phyloP scores from a whole-genome alignment of 768 basidiomycete species.

The Suillus discolor region DNA sequence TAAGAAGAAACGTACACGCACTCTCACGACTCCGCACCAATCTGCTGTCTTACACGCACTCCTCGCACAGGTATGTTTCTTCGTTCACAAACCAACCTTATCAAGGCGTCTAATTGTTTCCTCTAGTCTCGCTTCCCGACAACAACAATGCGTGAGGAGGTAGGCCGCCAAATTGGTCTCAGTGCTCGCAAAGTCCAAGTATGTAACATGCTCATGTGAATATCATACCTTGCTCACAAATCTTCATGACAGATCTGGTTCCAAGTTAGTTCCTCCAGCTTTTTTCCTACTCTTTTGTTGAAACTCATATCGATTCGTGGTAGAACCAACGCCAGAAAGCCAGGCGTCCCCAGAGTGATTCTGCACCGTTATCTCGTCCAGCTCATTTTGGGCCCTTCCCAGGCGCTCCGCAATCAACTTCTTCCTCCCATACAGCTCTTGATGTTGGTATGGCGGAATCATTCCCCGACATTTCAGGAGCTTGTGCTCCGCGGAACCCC shows the following conservation, averaged over 20 bases:
- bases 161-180: slow-evolving; percentile 84
- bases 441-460: slow-evolving; percentile 3
- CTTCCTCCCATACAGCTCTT: slow-evolving; percentile 22
- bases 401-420: slow-evolving; percentile 40
- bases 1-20: slow-evolving; percentile 78
- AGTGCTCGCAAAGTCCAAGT: slow-evolving; percentile 92
- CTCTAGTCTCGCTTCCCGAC: slow-evolving; percentile 85
- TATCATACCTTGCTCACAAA: slow-evolving; percentile 15
- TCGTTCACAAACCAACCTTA: background rate
- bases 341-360: slow-evolving; percentile 69
- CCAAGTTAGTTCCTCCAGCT: slow-evolving; percentile 56
- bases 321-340: slow-evolving; percentile 91
- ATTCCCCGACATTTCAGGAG: slow-evolving; percentile 16
- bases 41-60: slow-evolving; percentile 85
- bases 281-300: slow-evolving; percentile 7
- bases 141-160: slow-evolving; percentile 85
- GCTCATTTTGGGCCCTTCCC: slow-evolving; percentile 68
- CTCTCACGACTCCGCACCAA: slow-evolving; percentile 86
- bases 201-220: slow-evolving; percentile 30
- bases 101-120: background rate
- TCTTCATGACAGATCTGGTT: slow-evolving; percentile 74
- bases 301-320: slow-evolving; percentile 19
- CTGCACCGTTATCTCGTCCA: slow-evolving; percentile 51
- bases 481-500: slow-evolving; percentile 16
- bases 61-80: slow-evolving; percentile 69